Evolutionary conservation across 163 green algal genomes (phyloP), one percentile per base, ranked within the genome.

Genomic region (Smithsoniella earleae): DNA sequence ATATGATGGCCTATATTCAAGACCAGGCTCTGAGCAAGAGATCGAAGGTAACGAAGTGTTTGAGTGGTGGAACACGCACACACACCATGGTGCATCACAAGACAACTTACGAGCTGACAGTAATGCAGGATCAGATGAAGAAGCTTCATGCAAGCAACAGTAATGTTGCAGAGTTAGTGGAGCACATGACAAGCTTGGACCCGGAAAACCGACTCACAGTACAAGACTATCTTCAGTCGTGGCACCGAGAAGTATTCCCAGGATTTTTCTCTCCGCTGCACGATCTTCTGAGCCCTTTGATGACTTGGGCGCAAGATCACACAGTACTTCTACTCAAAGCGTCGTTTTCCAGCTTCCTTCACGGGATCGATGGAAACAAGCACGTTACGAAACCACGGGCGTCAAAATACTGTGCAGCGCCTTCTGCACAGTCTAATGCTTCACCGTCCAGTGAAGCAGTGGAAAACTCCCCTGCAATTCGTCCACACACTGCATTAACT

Each of bases 161-260:
- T 18, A 75, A 84, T 8, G 73, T 96, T 2, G 77, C 79, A n/a
- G 76, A 77, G n/a, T 76, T 98, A 49, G 80, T 98, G 2, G 54
- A 85, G 54, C 84, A 95, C 82, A 98, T 98, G 94, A 88, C 93
- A 18, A 85, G 93, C 74, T 73, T 86, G 22, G 77, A 90, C 49
- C 92, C 93, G 66, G 78, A 78, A 84, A 40, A 28, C 45, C 63
- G 63, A 18, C 36, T 28, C 27, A 77, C 27, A 16, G 73, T 72
- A n/a, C 36, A 63, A 8, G 79, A 77, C 3, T 88, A 84, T 72
- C 66, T 95, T 28, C 55, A 82, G 28, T 22, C 8, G 27, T 38
- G 2, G 58, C 25, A 30, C 8, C 18, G 3, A 27, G 10, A n/a
- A 1, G 58, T 69, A 0, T 69, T 69, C 25, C 58, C 58, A 16